Evolutionary conservation across 1,284 basidiomycete species (phyloP).

Genomic region (Grifola frondosa): DNA sequence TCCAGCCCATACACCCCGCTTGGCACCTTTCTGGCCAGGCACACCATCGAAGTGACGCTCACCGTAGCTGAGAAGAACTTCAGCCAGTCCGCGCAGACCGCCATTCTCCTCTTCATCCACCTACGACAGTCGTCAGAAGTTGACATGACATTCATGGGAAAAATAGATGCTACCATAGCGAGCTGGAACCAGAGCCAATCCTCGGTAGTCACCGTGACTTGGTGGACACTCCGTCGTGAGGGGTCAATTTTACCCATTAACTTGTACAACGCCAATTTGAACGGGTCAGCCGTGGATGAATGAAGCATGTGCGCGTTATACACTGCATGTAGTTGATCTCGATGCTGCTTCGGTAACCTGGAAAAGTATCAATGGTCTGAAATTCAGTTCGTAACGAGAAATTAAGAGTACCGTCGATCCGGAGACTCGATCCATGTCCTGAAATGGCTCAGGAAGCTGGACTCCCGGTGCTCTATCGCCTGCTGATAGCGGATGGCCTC

Average conservation of each 20-base stretch:
- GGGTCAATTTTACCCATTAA: constrained; percentile 93
- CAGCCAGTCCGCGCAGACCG: constrained; percentile 78
- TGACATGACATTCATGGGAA: not conserved
- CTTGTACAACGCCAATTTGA: constrained; percentile 95
- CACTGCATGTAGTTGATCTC: constrained; percentile 83
- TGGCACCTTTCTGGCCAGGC: constrained; percentile 55
- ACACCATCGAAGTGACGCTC: constrained; percentile 87
- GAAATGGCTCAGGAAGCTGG: constrained; percentile 83
- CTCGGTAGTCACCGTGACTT: constrained; percentile 90
- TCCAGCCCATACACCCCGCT: constrained; percentile 82
- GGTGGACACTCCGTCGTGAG: constrained; percentile 73
- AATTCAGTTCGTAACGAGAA: no score
- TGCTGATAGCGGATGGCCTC: constrained; percentile 74
- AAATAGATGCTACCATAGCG: constrained; percentile 56
- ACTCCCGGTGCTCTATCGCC: constrained; percentile 79
- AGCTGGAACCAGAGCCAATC: constrained; percentile 99
- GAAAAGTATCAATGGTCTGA: constrained; percentile 8
- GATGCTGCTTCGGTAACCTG: constrained; percentile 76
- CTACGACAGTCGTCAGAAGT: constrained; percentile 30
- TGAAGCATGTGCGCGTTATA: constrained; percentile 94
- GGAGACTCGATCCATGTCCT: constrained; percentile 84
- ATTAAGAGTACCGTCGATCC: constrained; percentile 61
- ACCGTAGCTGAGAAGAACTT: constrained; percentile 85
- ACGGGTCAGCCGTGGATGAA: constrained; percentile 84
- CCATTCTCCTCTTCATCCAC: constrained; percentile 78